Conservation (phyloP, 2,329 filamentous ascomycete species). For the Pseudocercospora crystallina region DNA sequence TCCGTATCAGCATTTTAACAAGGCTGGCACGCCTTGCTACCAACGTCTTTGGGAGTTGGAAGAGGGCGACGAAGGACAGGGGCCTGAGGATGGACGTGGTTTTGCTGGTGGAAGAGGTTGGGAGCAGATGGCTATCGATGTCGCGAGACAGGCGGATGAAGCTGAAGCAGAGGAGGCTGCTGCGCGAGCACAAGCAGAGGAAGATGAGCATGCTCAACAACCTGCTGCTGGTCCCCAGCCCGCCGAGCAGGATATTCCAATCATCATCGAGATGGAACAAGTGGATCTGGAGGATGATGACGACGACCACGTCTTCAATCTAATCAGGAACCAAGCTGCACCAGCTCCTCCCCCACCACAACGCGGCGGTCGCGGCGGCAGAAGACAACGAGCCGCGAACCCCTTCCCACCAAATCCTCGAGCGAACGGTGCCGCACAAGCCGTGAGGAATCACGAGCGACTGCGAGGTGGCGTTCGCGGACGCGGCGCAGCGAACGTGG, state of each 20-base stretch:
- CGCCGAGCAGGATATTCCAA: constrained; percentile 10
- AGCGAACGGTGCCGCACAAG: constrained; percentile 22
- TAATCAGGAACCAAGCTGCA: neutral
- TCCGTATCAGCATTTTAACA: constrained; percentile 87
- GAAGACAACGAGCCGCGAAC: constrained; percentile 23
- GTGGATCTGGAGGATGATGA: constrained; percentile 7
- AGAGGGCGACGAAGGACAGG: constrained; percentile 64
- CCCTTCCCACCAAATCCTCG: constrained; percentile 25
- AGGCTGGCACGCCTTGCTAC: constrained; percentile 67
- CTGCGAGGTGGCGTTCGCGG: constrained; percentile 11
- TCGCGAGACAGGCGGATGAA: constrained; percentile 33
- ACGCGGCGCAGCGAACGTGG: constrained; percentile 16
- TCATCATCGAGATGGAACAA: constrained; percentile 16
- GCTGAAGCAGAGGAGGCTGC: constrained; percentile 34
- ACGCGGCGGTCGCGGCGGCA: constrained; percentile 5
- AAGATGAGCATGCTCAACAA: constrained; percentile 15
- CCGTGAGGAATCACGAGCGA: constrained; percentile 21
- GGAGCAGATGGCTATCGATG: constrained; percentile 43
- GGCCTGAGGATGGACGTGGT: constrained; percentile 37
- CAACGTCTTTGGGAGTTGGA: constrained; percentile 89
- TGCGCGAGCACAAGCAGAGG: constrained; percentile 28
- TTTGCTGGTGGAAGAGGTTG: constrained; percentile 46
- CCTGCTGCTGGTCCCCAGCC: constrained; percentile 10
- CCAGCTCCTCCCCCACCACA: constrained; percentile 6
- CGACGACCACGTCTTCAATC: neutral